Base-by-base conservation (phyloP, 495 filamentous ascomycete genomes). In the Lepidopterella palustris region DNA sequence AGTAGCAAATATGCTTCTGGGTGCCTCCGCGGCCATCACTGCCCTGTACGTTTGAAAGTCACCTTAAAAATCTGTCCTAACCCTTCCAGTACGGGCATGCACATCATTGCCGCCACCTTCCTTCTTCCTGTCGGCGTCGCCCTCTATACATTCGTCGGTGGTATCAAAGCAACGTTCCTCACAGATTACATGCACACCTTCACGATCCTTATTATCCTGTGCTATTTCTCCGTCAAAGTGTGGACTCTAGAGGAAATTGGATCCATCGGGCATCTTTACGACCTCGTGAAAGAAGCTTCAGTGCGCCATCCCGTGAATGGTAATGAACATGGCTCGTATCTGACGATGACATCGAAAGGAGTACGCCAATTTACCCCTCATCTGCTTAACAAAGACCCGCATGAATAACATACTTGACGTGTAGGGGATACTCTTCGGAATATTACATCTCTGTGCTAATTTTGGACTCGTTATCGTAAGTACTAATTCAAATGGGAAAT, bases 121-220 rank as follows among this genome's bases (percentile, higher is more conserved):
- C 53, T 77, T 15, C 60, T 79, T 5, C 76, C 76, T 3, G 71
- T 76, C n/a, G 75, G 75, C 35, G 67, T 68, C 24, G 61, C 0
- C 55, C 31, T 78, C 5, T 79, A 77, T 52, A 79, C 76, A 0
- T 73, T 77, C 27, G 73, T 76, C 8, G 77, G 75, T 3, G 75
- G 77, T 5, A 76, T 79, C 59, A 78, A 79, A 59, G 77, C 77
- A 48, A 78, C 77, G 65, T 76, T 53, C 55, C 68, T 73, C 20
- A 47, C 63, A 18, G 57, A 66, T 55, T 66, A 56, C 23, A 39
- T 60, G 18, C 60, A 68, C 28, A 63, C 55, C 25, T 50, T 63
- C 25, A 67, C 57, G 42, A 52, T 56, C n/a, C 15, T 56, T 52
- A 76, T 77, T 57, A 74, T 78, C 49, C 73, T 76, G 5, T 68